These are phyloP conservation scores for Ophiostoma tasmaniense DNA, from an alignment of 2,329 filamentous ascomycete species.

Conservation along the genomic window DNA sequence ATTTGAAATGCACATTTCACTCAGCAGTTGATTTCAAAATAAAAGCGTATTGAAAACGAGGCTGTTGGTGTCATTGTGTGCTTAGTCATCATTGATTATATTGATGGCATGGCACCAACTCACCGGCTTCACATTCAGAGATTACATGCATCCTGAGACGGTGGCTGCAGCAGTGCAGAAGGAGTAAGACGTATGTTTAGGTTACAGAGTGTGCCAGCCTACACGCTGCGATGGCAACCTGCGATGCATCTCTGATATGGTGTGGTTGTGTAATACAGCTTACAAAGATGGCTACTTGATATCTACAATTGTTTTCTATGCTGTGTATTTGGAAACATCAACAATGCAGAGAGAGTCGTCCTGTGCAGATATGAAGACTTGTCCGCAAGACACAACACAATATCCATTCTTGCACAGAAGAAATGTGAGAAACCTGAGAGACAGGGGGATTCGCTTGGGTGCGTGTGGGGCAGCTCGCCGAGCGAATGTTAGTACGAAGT, in stretches of 20 bases:
- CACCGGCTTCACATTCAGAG: too few species aligned
- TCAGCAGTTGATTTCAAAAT: too few species aligned
- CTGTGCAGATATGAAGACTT: not conserved
- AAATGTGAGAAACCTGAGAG: not conserved
- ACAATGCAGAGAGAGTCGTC: not conserved
- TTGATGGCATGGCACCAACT: too few species aligned
- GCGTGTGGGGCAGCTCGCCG: not conserved
- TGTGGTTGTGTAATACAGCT: not conserved
- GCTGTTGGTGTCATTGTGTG: not conserved
- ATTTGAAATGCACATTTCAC: too few species aligned
- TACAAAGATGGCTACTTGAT: not conserved
- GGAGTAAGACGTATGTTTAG: not conserved
- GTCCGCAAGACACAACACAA: not conserved
- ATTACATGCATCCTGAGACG: not conserved
- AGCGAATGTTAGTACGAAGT: not conserved
- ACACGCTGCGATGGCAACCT: not conserved
- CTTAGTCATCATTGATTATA: not conserved
- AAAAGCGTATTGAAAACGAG: not conserved
- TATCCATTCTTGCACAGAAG: not conserved
- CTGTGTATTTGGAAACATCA: not conserved
- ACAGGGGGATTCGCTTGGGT: not conserved
- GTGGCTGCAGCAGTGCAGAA: not conserved
- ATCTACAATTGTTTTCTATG: not conserved
- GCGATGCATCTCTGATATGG: not conserved
- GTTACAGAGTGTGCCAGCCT: not conserved